Percentiles rank a stretch among this genome's conserved stretches.
These are phyloP conservation scores for Sporobolus alterniflorus DNA, from an alignment of 202 grass and related monocot genomes.

Conservation along the genomic window DNA sequence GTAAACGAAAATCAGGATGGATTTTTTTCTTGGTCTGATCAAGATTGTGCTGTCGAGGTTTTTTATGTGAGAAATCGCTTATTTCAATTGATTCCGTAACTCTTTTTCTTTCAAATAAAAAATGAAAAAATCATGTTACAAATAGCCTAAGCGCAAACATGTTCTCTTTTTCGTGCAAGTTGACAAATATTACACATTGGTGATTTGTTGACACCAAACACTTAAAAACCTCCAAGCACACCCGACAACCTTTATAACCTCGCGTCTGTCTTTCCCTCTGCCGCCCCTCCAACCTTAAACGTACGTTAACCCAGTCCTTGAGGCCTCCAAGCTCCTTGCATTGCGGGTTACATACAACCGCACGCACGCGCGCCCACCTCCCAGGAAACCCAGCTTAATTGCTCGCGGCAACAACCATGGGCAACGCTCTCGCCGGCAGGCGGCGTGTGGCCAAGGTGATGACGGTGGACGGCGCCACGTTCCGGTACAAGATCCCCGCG, in stretches of 20 bases:
- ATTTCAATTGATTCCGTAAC: background rate
- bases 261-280: background rate
- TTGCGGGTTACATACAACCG: background rate
- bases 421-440: constrained; percentile 63
- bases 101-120: background rate
- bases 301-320: background rate
- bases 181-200: background rate
- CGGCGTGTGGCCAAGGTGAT: constrained; percentile 84
- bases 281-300: constrained; percentile 34
- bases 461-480: constrained; percentile 90
- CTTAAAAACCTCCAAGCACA: background rate
- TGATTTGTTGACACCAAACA: constrained; percentile 31
- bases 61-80: background rate
- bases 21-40: background rate
- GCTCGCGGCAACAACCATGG: constrained; percentile 47
- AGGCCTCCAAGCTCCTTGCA: background rate
- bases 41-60: background rate
- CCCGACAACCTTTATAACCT: constrained; percentile 40
- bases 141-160: too few relatives aligned
- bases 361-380: background rate
- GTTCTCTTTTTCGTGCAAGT: background rate
- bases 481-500: constrained; percentile 61
- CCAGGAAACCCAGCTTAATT: background rate
- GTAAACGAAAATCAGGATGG: too few relatives aligned
- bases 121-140: background rate